Evolutionary conservation across 2,329 filamentous ascomycete genomes (phyloP).

Genomic region (Thermothelomyces thermophilus): DNA sequence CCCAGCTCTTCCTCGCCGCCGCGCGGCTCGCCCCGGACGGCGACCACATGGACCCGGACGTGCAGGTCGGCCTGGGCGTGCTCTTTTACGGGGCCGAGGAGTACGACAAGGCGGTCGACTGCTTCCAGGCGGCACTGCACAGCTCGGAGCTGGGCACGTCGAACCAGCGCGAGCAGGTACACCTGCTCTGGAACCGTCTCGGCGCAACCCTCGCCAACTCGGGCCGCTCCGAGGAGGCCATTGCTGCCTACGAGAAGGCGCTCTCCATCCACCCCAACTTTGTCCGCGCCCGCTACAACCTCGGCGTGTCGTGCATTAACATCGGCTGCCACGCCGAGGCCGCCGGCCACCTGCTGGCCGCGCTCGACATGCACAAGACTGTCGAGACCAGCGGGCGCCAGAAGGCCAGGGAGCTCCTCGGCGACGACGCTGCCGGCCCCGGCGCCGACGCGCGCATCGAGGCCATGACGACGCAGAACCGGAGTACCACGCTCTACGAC

Average conservation of each 20-base stretch:
- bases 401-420: conserved; percentile 76
- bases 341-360: conserved; percentile 84
- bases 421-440: conserved; percentile 37
- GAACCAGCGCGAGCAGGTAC: conserved; percentile 80
- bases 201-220: conserved; percentile 94
- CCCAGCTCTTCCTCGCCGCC: conserved; percentile 81
- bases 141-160: conserved; percentile 75
- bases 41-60: conserved; percentile 95
- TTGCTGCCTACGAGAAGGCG: conserved; percentile 91
- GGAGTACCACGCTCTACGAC: conserved; percentile 94
- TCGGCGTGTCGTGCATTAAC: conserved; percentile 95
- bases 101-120: conserved; percentile 97
- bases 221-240: conserved; percentile 89
- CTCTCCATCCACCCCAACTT: conserved; percentile 90
- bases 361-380: conserved; percentile 90
- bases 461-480: conserved; percentile 86
- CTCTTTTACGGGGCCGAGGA: conserved; percentile 97
- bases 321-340: conserved; percentile 93
- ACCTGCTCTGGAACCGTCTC: conserved; percentile 94
- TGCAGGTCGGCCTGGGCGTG: conserved; percentile 93
- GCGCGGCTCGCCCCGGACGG: conserved; percentile 88
- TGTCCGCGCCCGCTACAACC: conserved; percentile 91
- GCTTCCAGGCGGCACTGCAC: conserved; percentile 86
- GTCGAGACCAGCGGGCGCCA: conserved; percentile 80
- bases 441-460: conserved; percentile 66